Percentiles rank a stretch among this genome's conserved stretches.
Evolutionary conservation across 306 rosid species (phyloP).

Genomic region (Arachis stenosperma): DNA sequence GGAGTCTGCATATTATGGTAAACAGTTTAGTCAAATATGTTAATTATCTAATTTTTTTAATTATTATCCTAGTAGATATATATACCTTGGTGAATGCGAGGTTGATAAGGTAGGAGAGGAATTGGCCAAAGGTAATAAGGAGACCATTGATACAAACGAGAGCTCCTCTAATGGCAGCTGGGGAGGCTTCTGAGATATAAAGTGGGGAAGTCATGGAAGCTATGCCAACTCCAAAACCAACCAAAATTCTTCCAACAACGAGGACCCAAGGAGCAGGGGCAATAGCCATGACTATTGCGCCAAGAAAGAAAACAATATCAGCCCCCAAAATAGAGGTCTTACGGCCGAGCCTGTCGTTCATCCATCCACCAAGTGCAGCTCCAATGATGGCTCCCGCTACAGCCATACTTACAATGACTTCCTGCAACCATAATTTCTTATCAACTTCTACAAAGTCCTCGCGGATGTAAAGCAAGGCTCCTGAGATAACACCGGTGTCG

Average conservation of each 20-base stretch:
- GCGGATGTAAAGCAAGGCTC: slow-evolving; percentile 81
- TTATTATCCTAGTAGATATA: background rate
- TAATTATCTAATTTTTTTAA: background rate
- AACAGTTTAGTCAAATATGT: too few species aligned
- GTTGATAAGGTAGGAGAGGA: slow-evolving; percentile 61
- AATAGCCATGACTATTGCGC: slow-evolving; percentile 66
- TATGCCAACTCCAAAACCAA: slow-evolving; percentile 52
- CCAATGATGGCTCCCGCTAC: slow-evolving; percentile 85
- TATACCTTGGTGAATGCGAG: slow-evolving; percentile 65
- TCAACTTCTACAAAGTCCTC: slow-evolving; percentile 64
- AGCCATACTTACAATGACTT: slow-evolving; percentile 80
- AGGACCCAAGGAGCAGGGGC: slow-evolving; percentile 72
- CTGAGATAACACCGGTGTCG: slow-evolving; percentile 73
- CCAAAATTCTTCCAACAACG: slow-evolving; percentile 58
- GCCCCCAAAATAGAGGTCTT: slow-evolving; percentile 58
- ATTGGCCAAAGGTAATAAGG: slow-evolving; percentile 38
- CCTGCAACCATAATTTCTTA: slow-evolving; percentile 83
- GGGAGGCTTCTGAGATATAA: slow-evolving; percentile 83
- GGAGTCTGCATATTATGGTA: background rate
- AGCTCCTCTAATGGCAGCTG: slow-evolving; percentile 45
- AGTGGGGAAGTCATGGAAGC: slow-evolving; percentile 88
- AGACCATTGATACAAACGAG: slow-evolving; percentile 28
- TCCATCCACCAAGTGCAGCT: slow-evolving; percentile 83
- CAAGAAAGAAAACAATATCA: slow-evolving; percentile 59
- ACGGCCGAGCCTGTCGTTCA: slow-evolving; percentile 70